Base-by-base conservation (phyloP, 2,329 filamentous ascomycete genomes). In the Cadophora sp. region DNA sequence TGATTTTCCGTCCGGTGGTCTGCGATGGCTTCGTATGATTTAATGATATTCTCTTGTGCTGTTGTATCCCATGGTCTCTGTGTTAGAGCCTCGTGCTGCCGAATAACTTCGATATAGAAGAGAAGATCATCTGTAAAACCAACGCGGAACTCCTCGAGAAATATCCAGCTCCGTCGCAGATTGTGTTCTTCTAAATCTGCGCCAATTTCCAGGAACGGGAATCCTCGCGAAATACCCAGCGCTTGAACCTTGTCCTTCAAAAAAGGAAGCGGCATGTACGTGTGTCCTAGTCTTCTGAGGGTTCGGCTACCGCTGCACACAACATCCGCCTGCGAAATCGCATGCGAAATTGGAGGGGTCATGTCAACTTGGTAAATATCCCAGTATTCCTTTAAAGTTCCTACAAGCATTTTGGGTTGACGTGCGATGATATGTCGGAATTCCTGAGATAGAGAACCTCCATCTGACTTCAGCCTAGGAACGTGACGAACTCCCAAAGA, bases 401-500 rank as follows among this genome's bases (percentile, higher is more conserved):
- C 58, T 3, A 71, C 20, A 30, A 72, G 65, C 36, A 68, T 72
- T 27, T 64, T 63, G 2, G 68, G 69, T 53, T 64, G 60, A 65
- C 66, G 66, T 64, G 51, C 51, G 58, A 72, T 24, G n/a, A 71
- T 63, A 60, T 72, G 68, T 58, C 68, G 70, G 43, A 71, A 68
- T 41, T 72, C 68, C 8, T 65, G 33, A 30, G 68, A 67, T 51
- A 72, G 41, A 11, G 70, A 69, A 24, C 67, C 70, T 39, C 48
- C 60, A 24, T 64, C 13, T 58, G 39, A 59, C 63, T 66, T 72
- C 24, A 72, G 36, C 8, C 64, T 59, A 18, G 58, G 68, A 18
- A 64, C 61, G 45, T 39, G 18, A 11, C 68, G 66, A 13, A 69
- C 61, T n/a, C 66, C 66, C 8, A 64, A 45, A 20, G 14, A 58